phyloP scores from a whole-genome alignment of 2,329 filamentous ascomycete species.

The Aureobasidium melanogenum region DNA sequence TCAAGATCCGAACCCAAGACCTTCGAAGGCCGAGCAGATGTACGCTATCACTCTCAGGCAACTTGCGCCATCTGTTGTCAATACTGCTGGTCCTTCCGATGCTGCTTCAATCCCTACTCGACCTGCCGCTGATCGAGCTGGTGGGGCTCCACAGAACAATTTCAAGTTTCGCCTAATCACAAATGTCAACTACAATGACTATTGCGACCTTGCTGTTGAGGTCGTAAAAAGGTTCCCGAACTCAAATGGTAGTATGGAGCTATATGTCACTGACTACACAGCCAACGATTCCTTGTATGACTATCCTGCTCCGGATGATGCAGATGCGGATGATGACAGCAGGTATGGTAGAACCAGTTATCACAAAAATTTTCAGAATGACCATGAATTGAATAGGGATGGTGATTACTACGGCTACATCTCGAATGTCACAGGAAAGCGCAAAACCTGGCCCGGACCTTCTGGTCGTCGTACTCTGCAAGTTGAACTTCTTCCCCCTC shows the following conservation, averaged over 20 bases:
- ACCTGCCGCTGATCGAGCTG: background rate
- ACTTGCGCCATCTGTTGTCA: background rate
- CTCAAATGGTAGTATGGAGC: conserved; percentile 37
- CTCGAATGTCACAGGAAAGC: conserved; percentile 16
- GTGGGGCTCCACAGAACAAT: conserved; percentile 15
- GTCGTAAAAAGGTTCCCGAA: conserved; percentile 51
- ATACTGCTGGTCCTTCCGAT: background rate
- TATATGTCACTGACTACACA: conserved; percentile 82
- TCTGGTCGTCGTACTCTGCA: conserved; percentile 63
- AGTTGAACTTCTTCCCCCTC: conserved; percentile 61
- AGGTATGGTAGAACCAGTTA: background rate
- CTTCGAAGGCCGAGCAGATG: conserved; percentile 21
- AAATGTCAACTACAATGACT: conserved; percentile 48
- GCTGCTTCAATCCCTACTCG: background rate
- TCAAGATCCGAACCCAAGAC: conserved; percentile 15
- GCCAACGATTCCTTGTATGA: conserved; percentile 56
- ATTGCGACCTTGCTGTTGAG: conserved; percentile 62
- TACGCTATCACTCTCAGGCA: conserved; percentile 22
- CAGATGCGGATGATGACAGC: conserved; percentile 8
- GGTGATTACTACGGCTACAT: conserved; percentile 51
- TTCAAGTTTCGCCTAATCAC: conserved; percentile 54
- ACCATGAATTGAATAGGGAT: conserved; percentile 28
- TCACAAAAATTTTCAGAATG: background rate
- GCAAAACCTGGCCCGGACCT: conserved; percentile 60
- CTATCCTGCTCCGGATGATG: conserved; percentile 35